Evolutionary conservation across 176 grass and related monocot species (phyloP).

Genomic region (Hyparrhenia diplandra): DNA sequence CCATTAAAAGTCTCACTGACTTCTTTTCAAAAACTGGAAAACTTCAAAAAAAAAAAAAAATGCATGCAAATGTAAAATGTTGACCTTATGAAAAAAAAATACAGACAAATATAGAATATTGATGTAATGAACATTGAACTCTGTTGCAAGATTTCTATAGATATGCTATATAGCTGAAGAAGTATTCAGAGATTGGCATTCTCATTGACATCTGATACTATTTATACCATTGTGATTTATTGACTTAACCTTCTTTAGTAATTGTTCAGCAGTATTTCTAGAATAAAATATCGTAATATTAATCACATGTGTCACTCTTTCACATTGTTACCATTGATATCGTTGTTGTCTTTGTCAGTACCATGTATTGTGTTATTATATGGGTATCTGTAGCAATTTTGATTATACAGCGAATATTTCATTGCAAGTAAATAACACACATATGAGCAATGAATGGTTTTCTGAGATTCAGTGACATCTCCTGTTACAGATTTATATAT

Average conservation of each 20-base stretch:
- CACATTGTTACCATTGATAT: neutral
- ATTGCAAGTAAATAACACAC: neutral
- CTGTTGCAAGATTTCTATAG: neutral
- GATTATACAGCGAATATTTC: neutral
- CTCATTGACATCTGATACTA: neutral
- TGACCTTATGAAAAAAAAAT: neutral
- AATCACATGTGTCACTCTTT: neutral
- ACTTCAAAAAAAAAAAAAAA: neutral
- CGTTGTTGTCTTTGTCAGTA: neutral
- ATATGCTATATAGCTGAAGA: neutral
- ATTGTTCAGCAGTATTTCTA: neutral
- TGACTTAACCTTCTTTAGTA: neutral
- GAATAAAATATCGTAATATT: neutral
- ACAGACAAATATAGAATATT: neutral
- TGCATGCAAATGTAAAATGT: neutral
- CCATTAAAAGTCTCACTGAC: neutral
- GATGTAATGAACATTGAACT: neutral
- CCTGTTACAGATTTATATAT: constrained; percentile 68
- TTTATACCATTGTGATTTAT: neutral
- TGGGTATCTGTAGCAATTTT: neutral
- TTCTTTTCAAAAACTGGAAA: neutral
- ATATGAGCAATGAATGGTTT: neutral
- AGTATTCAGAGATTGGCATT: neutral
- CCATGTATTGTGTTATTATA: neutral
- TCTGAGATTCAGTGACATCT: neutral